These are phyloP conservation scores for Styphnolobium japonicum DNA, from an alignment of 306 rosid species.

Conservation along the genomic window DNA sequence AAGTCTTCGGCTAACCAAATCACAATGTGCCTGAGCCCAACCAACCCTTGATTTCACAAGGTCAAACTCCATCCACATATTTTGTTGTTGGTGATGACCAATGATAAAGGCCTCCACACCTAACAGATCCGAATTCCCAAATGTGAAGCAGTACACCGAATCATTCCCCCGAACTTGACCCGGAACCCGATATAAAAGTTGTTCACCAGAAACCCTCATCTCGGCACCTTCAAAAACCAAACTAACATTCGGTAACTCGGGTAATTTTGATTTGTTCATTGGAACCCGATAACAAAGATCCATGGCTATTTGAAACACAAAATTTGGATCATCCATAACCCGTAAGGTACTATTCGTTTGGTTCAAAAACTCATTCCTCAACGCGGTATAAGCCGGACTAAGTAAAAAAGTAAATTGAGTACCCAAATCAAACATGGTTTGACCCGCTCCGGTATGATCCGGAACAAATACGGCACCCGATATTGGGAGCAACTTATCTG, in stretches of 20 bases:
- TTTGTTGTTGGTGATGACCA: constrained; percentile 87
- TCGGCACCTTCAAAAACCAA: constrained; percentile 67
- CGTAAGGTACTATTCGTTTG: constrained; percentile 35
- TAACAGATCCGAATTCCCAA: constrained; percentile 78
- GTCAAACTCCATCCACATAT: constrained; percentile 86
- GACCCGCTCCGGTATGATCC: constrained; percentile 90
- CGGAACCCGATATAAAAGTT: constrained; percentile 54
- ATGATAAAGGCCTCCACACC: constrained; percentile 79
- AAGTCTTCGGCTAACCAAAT: constrained; percentile 51
- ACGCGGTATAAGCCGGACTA: constrained; percentile 54
- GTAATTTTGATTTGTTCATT: constrained; percentile 22
- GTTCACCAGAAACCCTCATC: constrained; percentile 54
- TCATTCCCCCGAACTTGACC: constrained; percentile 45
- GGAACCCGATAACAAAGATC: constrained; percentile 74
- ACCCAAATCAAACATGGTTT: constrained; percentile 86
- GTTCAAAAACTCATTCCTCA: constrained; percentile 56
- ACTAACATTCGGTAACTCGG: constrained; percentile 55
- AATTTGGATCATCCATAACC: constrained; percentile 58
- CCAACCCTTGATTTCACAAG: constrained; percentile 64
- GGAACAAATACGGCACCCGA: constrained; percentile 43
- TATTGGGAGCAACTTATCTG: constrained; percentile 42
- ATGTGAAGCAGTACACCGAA: constrained; percentile 70
- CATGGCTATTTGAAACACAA: constrained; percentile 67
- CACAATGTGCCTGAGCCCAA: constrained; percentile 56
- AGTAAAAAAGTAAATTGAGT: constrained; percentile 86